These are phyloP conservation scores for Venturia nashicola DNA, from an alignment of 2,329 filamentous ascomycete species.

Conservation along the genomic window DNA sequence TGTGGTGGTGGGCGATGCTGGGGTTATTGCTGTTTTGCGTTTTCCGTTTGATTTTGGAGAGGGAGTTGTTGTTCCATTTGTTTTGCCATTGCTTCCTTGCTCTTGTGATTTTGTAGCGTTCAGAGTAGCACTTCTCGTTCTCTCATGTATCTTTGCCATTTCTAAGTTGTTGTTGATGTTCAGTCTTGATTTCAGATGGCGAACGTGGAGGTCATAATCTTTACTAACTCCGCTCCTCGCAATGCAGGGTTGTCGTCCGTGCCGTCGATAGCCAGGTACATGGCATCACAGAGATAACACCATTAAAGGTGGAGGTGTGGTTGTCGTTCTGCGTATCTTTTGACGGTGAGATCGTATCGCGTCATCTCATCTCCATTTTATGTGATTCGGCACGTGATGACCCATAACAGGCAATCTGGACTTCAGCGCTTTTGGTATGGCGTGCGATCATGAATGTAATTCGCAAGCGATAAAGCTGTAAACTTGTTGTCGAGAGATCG, in stretches of 20 bases:
- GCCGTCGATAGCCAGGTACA: background rate
- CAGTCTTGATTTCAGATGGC: background rate
- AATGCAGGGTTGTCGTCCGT: background rate
- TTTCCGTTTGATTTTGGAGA: background rate
- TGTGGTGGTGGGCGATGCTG: background rate
- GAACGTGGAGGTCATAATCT: background rate
- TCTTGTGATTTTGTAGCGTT: background rate
- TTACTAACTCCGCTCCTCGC: background rate
- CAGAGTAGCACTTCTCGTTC: background rate
- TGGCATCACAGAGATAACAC: background rate
- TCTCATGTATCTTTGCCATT: background rate
- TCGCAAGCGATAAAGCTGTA: conserved; percentile 12
- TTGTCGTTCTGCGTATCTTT: background rate
- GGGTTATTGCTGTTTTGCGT: background rate
- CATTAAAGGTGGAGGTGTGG: background rate
- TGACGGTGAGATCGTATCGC: background rate
- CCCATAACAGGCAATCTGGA: background rate
- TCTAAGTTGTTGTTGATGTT: background rate
- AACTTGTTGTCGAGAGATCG: background rate
- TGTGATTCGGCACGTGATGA: background rate
- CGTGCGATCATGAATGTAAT: conserved; percentile 16
- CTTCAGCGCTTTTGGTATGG: conserved; percentile 13
- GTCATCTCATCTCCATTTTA: background rate
- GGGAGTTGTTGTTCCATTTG: background rate
- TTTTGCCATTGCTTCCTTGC: background rate